phyloP scores from a whole-genome alignment of 257 asterid genomes.

The Perilla frutescens region DNA sequence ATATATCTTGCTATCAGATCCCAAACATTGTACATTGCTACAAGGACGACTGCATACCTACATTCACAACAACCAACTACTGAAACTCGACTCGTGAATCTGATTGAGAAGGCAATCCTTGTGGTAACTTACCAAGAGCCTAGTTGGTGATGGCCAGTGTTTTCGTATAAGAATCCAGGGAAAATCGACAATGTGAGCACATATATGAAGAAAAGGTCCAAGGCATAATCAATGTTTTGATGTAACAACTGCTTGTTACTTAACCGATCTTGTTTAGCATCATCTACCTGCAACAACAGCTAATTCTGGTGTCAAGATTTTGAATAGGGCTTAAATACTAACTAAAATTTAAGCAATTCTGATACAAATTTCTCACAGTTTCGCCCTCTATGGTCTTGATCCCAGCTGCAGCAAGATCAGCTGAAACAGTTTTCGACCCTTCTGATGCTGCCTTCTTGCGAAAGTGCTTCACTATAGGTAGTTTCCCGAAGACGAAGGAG shows the following conservation, averaged over 20 bases:
- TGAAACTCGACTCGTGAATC: not conserved
- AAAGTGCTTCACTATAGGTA: slow-evolving; percentile 75
- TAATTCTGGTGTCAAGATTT: not conserved
- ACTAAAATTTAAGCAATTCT: not conserved
- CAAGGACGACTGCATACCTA: slow-evolving; percentile 78
- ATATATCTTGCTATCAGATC: slow-evolving; percentile 71
- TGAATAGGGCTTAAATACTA: not conserved
- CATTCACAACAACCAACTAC: not conserved
- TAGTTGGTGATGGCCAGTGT: slow-evolving; percentile 73
- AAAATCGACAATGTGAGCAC: slow-evolving; percentile 79
- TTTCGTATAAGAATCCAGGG: slow-evolving; percentile 89
- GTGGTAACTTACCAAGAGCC: slow-evolving; percentile 71
- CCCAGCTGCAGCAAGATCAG: slow-evolving; percentile 96
- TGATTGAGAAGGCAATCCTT: no score
- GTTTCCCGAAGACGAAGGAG: slow-evolving; percentile 62
- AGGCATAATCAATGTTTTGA: slow-evolving; percentile 65
- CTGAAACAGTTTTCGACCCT: slow-evolving; percentile 86
- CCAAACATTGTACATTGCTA: slow-evolving; percentile 78
- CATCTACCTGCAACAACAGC: slow-evolving; percentile 45
- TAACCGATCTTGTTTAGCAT: slow-evolving; percentile 50
- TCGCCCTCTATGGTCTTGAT: slow-evolving; percentile 45
- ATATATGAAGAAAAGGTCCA: slow-evolving; percentile 61
- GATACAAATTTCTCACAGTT: slow-evolving; percentile 17
- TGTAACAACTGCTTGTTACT: slow-evolving; percentile 60
- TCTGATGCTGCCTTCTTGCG: slow-evolving; percentile 78